These are phyloP conservation scores for Penicillium paneum DNA, from an alignment of 2,329 filamentous ascomycete genomes.

Conservation along the genomic window DNA sequence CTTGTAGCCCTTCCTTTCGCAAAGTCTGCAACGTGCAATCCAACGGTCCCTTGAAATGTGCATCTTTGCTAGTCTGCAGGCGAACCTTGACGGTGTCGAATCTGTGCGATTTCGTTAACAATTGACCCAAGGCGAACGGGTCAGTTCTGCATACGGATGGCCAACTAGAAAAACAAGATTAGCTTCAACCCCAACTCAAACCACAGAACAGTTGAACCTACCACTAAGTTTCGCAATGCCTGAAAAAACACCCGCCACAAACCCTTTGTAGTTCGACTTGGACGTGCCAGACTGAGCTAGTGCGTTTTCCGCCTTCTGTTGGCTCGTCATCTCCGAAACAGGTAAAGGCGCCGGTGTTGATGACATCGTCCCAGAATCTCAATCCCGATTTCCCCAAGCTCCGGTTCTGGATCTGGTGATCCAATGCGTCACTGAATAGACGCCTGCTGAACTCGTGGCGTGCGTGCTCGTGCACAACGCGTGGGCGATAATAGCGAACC, in stretches of 20 bases:
- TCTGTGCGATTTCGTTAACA: slow-evolving; percentile 37
- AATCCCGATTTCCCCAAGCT: not conserved
- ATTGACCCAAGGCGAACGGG: not conserved
- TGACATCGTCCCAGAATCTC: slow-evolving; percentile 19
- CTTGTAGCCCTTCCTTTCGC: slow-evolving; percentile 76
- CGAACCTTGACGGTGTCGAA: slow-evolving; percentile 98
- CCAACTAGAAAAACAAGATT: slow-evolving; percentile 45
- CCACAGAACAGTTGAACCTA: slow-evolving; percentile 42
- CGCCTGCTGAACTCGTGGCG: not conserved
- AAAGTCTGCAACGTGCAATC: slow-evolving; percentile 83
- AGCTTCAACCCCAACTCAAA: not conserved
- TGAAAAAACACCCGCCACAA: slow-evolving; percentile 93
- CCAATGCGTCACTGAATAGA: slow-evolving; percentile 9
- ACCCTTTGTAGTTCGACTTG: slow-evolving; percentile 77
- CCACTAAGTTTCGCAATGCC: slow-evolving; percentile 86
- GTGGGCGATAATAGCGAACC: not conserved
- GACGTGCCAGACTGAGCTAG: slow-evolving; percentile 13
- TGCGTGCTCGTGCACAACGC: slow-evolving; percentile 1
- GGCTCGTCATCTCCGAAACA: slow-evolving; percentile 5
- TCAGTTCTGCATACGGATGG: slow-evolving; percentile 51
- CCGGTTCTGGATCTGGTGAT: not conserved
- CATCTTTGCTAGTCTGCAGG: slow-evolving; percentile 74
- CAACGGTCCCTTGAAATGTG: slow-evolving; percentile 79
- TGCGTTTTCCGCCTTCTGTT: slow-evolving; percentile 9
- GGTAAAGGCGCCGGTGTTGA: slow-evolving; percentile 20